Evolutionary conservation across 192 early-diverging fungal genomes (phyloP).

Genomic region (Paraglomus occultum): DNA sequence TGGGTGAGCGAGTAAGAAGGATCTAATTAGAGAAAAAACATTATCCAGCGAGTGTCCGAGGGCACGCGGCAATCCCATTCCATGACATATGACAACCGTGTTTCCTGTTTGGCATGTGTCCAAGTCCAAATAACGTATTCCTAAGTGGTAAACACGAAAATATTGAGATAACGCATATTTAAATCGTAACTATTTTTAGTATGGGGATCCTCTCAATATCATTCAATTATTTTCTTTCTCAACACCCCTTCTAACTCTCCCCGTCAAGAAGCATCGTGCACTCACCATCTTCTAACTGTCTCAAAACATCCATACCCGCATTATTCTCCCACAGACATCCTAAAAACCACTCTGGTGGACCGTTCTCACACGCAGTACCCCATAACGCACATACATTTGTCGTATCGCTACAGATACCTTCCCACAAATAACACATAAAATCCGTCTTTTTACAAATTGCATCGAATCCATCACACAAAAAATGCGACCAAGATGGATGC

Average conservation of each 20-base stretch:
- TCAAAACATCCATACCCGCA: slow-evolving; percentile 31
- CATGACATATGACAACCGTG: slow-evolving; percentile 39
- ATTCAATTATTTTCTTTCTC: neutral
- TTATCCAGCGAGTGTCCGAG: slow-evolving; percentile 34
- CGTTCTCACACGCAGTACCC: slow-evolving; percentile 31
- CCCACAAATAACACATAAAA: slow-evolving; percentile 38
- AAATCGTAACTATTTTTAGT: neutral
- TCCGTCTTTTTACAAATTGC: slow-evolving; percentile 34
- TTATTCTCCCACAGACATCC: slow-evolving; percentile 45
- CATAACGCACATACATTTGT: slow-evolving; percentile 34
- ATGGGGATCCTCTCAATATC: neutral
- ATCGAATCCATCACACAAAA: slow-evolving; percentile 36
- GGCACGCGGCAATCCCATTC: slow-evolving; percentile 26
- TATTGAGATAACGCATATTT: too few relatives aligned
- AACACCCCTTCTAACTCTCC: too few relatives aligned
- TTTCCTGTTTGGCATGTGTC: slow-evolving; percentile 37
- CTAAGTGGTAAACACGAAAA: slow-evolving; percentile 22
- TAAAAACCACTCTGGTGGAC: slow-evolving; percentile 32
- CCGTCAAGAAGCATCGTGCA: neutral
- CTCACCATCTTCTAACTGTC: slow-evolving; percentile 40
- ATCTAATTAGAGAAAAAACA: slow-evolving; percentile 29
- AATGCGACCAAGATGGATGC: slow-evolving; percentile 35
- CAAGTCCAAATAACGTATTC: slow-evolving; percentile 42
- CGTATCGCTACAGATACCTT: slow-evolving; percentile 34
- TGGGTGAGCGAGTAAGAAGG: slow-evolving; percentile 37